phyloP scores from a whole-genome alignment of 2,329 filamentous ascomycete species.

The Xylariaceae sp. region DNA sequence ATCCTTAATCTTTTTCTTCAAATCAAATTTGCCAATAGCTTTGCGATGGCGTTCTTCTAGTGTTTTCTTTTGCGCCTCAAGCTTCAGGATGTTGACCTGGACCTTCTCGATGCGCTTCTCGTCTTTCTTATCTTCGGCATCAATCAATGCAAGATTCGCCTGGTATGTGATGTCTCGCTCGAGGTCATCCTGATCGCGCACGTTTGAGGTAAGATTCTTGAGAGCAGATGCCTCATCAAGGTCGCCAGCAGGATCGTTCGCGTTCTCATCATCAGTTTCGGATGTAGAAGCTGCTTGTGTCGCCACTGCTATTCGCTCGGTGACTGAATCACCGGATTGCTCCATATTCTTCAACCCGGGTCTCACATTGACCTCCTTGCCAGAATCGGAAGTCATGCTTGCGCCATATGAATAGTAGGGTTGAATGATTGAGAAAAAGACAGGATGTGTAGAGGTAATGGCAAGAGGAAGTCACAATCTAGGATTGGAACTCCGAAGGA shows the following conservation, averaged over 20 bases:
- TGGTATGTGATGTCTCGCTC: conserved; percentile 79
- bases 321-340: conserved; percentile 3
- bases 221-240: conserved; percentile 64
- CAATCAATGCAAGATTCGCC: conserved; percentile 61
- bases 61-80: conserved; percentile 66
- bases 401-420: background rate
- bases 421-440: background rate
- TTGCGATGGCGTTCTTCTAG: conserved; percentile 51
- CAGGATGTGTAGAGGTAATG: background rate
- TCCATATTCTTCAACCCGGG: background rate
- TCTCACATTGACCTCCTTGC: conserved; percentile 4
- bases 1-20: conserved; percentile 61
- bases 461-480: background rate
- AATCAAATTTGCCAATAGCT: conserved; percentile 48
- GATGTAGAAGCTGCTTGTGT: conserved; percentile 6
- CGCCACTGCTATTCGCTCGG: conserved; percentile 8
- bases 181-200: conserved; percentile 86
- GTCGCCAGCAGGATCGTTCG: conserved; percentile 6
- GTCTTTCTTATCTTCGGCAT: conserved; percentile 66
- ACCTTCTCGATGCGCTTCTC: conserved; percentile 64
- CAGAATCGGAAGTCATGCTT: conserved; percentile 15
- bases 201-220: conserved; percentile 64
- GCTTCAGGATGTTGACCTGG: conserved; percentile 56
- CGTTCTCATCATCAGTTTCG: conserved; percentile 7
- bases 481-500: background rate